phyloP scores from a whole-genome alignment of 352 stramenopile species.

The Thalassiosira hispida region DNA sequence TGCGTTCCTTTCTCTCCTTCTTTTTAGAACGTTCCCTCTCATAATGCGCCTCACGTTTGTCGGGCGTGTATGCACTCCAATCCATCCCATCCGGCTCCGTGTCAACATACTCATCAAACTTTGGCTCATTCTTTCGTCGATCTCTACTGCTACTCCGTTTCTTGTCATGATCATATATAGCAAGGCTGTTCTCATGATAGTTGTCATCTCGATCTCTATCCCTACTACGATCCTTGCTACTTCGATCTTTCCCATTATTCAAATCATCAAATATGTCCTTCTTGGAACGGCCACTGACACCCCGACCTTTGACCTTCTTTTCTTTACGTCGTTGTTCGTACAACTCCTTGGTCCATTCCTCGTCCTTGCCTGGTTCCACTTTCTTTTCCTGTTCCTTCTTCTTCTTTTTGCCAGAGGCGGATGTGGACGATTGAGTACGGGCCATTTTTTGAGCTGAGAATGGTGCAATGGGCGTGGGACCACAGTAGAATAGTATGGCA shows the following conservation, averaged over 20 bases:
- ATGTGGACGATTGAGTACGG: too few species aligned
- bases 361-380: slow-evolving; percentile 13
- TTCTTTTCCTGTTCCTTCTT: slow-evolving; percentile 39
- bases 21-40: slow-evolving; percentile 27
- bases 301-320: slow-evolving; percentile 50
- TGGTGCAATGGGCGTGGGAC: slow-evolving; percentile 23
- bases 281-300: slow-evolving; percentile 50
- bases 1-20: slow-evolving; percentile 14
- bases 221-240: not conserved
- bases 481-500: slow-evolving; percentile 40
- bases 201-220: not conserved
- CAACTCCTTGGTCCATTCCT: slow-evolving; percentile 53
- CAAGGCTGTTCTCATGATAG: slow-evolving; percentile 10
- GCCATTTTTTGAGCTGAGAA: too few species aligned
- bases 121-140: not conserved
- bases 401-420: too few species aligned
- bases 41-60: slow-evolving; percentile 38
- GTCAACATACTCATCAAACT: slow-evolving; percentile 59
- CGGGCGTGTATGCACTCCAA: slow-evolving; percentile 49
- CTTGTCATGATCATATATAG: slow-evolving; percentile 20
- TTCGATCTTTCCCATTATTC: not conserved
- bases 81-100: slow-evolving; percentile 60
- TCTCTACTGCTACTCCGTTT: not conserved
- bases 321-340: slow-evolving; percentile 51
- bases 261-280: slow-evolving; percentile 52